Percentiles rank a stretch among this genome's conserved stretches.
Conservation (phyloP, 768 basidiomycete genomes). For the Paxillus involutus region DNA sequence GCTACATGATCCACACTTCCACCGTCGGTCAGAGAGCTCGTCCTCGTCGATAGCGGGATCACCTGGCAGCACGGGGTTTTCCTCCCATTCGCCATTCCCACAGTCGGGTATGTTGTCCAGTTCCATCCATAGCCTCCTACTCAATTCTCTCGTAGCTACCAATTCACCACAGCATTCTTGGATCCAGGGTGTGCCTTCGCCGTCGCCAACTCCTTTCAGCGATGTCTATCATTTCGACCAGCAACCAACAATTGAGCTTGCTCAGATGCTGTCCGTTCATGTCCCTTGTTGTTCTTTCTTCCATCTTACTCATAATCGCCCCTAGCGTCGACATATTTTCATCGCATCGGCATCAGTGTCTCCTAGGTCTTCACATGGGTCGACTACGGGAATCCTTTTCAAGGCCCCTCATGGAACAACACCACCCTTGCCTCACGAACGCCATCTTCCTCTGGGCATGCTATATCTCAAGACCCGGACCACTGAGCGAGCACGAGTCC, state of each 20-base stretch:
- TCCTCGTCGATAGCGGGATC: conserved; percentile 53
- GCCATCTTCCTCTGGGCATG: conserved; percentile 84
- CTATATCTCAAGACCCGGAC: conserved; percentile 71
- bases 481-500: conserved; percentile 68
- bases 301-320: conserved; percentile 6
- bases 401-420: conserved; percentile 55
- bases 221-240: conserved; percentile 47
- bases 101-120: conserved; percentile 44
- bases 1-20: conserved; percentile 65
- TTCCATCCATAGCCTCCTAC: background rate
- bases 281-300: conserved; percentile 6
- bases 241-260: conserved; percentile 56
- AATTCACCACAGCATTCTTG: conserved; percentile 55
- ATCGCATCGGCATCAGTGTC: conserved; percentile 73
- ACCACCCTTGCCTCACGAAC: conserved; percentile 77
- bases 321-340: conserved; percentile 72
- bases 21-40: conserved; percentile 44
- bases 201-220: conserved; percentile 54
- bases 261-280: conserved; percentile 59
- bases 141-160: conserved; percentile 32
- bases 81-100: conserved; percentile 58
- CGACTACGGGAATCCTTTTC: conserved; percentile 61
- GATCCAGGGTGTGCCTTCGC: conserved; percentile 48
- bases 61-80: conserved; percentile 49
- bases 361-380: conserved; percentile 68